phyloP scores from a whole-genome alignment of 2,329 filamentous ascomycete genomes.

The Exophiala viscosa region DNA sequence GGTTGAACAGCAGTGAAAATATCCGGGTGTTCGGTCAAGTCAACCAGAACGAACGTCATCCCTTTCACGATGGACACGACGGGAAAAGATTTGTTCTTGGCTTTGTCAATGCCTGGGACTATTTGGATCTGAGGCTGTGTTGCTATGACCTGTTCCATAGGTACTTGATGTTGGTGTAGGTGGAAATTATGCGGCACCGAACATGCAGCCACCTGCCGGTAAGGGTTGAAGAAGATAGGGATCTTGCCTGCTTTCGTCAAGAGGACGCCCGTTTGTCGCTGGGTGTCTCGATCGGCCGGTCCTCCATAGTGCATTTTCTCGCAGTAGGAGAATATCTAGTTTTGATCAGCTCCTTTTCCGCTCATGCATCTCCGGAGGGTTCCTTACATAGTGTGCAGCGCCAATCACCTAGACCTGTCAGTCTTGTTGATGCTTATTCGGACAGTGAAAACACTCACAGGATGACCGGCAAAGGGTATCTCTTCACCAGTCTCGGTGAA shows the following conservation, averaged over 20 bases:
- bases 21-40: slow-evolving; percentile 30
- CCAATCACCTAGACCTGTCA: slow-evolving; percentile 47
- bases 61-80: slow-evolving; percentile 66
- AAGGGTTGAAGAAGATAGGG: slow-evolving; percentile 38
- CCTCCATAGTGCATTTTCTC: slow-evolving; percentile 15
- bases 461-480: slow-evolving; percentile 61
- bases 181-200: slow-evolving; percentile 65
- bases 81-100: slow-evolving; percentile 39
- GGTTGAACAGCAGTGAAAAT: slow-evolving; percentile 27
- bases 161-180: slow-evolving; percentile 48
- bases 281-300: slow-evolving; percentile 18
- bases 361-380: not conserved
- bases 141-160: slow-evolving; percentile 30
- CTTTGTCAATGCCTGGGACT: slow-evolving; percentile 28
- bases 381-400: slow-evolving; percentile 47
- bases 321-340: slow-evolving; percentile 17
- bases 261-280: slow-evolving; percentile 25
- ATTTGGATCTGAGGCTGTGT: slow-evolving; percentile 30
- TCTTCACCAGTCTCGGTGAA: slow-evolving; percentile 52
- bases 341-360: not conserved
- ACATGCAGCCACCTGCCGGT: slow-evolving; percentile 52
- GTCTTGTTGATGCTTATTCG: not conserved
- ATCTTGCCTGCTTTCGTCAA: slow-evolving; percentile 46
- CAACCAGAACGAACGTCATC: slow-evolving; percentile 52
- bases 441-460: slow-evolving; percentile 29